These are phyloP conservation scores for Saposhnikovia divaricata DNA, from an alignment of 129 eudicot species.

Conservation along the genomic window DNA sequence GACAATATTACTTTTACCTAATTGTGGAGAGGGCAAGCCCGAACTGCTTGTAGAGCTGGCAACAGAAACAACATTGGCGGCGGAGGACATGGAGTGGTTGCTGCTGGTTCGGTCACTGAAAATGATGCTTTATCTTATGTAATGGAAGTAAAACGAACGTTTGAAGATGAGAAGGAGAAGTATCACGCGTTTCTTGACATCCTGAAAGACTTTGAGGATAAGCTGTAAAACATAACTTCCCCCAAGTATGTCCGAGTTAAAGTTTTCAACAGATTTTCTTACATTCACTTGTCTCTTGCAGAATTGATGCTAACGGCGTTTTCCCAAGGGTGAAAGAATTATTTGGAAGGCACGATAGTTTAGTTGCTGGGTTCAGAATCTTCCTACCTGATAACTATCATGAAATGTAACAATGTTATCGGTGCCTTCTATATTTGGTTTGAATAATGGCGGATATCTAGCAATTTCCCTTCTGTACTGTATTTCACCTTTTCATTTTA, in stretches of 20 bases:
- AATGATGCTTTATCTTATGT: conserved; percentile 73
- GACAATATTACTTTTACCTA: too few relatives aligned
- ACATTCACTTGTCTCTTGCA: conserved; percentile 18
- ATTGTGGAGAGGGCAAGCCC: too few relatives aligned
- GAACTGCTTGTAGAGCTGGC: too few relatives aligned
- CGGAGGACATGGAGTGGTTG: too few relatives aligned
- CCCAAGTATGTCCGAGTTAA: neutral
- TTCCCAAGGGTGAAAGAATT: conserved; percentile 65
- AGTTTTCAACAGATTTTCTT: neutral
- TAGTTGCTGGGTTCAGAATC: conserved; percentile 71
- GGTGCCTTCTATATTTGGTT: too few relatives aligned
- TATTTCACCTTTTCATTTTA: too few relatives aligned
- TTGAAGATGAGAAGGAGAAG: conserved; percentile 68
- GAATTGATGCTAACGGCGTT: conserved; percentile 71
- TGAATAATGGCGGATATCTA: too few relatives aligned
- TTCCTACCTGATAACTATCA: conserved; percentile 74
- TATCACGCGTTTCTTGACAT: conserved; percentile 71
- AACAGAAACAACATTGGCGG: too few relatives aligned
- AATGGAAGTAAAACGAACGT: conserved; percentile 83
- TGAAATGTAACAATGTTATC: conserved; percentile 29
- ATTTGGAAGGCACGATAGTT: conserved; percentile 65
- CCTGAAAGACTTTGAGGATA: conserved; percentile 79
- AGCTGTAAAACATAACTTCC: conserved; percentile 36
- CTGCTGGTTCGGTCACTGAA: conserved; percentile 49
- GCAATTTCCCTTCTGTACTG: too few relatives aligned